Evolutionary conservation across 345 rosid genomes (phyloP).

Genomic region (Lepidium sativum): DNA sequence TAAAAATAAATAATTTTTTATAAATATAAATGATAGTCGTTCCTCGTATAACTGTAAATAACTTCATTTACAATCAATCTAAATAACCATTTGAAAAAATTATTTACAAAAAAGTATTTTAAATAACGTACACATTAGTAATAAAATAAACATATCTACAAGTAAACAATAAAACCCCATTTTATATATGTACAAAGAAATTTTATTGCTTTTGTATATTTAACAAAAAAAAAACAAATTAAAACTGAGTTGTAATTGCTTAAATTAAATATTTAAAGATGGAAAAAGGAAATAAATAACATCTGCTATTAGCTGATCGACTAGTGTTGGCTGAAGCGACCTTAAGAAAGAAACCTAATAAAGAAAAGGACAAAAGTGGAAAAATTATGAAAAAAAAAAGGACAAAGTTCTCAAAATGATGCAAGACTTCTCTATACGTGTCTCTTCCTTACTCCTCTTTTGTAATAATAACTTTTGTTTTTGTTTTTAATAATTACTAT

Average conservation of each 20-base stretch:
- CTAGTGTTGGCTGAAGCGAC: constrained; percentile 26
- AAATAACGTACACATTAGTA: no score
- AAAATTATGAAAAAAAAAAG: neutral
- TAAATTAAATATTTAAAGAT: neutral
- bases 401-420: constrained; percentile 21
- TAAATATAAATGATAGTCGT: no score
- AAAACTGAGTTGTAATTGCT: neutral
- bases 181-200: no score
- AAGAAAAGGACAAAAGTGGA: constrained; percentile 20
- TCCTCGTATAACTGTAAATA: no score
- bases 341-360: constrained; percentile 4
- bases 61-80: no score
- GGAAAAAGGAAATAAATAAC: neutral
- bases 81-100: no score
- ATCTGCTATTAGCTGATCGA: constrained; percentile 9
- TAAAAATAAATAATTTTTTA: no score
- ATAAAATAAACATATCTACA: no score
- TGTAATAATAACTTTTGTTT: neutral
- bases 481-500: neutral
- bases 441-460: neutral
- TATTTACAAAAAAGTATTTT: no score
- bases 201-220: no score
- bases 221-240: no score
- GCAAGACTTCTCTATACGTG: constrained; percentile 23
- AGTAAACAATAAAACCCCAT: no score